These are phyloP conservation scores for Sordaria brevicollis DNA, from an alignment of 495 filamentous ascomycete genomes.

Conservation along the genomic window DNA sequence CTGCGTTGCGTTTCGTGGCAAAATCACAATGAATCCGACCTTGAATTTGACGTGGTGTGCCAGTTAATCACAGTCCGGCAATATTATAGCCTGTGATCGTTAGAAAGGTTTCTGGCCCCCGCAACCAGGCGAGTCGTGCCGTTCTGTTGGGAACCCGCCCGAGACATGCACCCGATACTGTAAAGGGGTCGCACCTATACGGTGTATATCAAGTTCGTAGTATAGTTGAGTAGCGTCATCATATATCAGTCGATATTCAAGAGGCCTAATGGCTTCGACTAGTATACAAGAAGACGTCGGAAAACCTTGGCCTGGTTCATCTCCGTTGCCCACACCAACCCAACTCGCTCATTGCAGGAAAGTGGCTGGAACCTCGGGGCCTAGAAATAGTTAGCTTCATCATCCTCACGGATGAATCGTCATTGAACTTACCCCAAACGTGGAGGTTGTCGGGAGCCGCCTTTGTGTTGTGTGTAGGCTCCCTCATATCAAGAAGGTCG, in stretches of 20 bases:
- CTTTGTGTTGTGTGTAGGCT: slow-evolving; percentile 37
- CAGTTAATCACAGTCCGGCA: neutral
- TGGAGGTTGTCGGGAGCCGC: slow-evolving; percentile 34
- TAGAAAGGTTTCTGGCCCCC: neutral
- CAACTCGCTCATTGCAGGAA: slow-evolving; percentile 3
- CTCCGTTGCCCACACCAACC: neutral
- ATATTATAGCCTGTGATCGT: neutral
- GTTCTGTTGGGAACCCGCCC: neutral
- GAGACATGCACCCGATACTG: neutral
- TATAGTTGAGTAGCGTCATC: neutral
- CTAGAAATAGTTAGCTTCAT: neutral
- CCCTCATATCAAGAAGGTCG: slow-evolving; percentile 53
- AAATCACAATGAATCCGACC: neutral
- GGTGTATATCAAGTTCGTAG: neutral
- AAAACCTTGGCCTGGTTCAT: neutral
- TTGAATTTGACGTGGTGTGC: neutral
- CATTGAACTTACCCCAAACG: slow-evolving; percentile 35
- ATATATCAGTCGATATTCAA: neutral
- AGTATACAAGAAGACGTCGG: neutral
- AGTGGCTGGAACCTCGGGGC: slow-evolving; percentile 7
- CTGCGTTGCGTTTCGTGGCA: neutral
- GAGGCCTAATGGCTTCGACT: neutral
- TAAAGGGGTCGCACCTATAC: neutral
- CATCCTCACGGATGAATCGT: neutral
- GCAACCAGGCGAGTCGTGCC: neutral